These are phyloP conservation scores for Candida glaebosa DNA, from an alignment of 805 yeast genomes.

Conservation along the genomic window DNA sequence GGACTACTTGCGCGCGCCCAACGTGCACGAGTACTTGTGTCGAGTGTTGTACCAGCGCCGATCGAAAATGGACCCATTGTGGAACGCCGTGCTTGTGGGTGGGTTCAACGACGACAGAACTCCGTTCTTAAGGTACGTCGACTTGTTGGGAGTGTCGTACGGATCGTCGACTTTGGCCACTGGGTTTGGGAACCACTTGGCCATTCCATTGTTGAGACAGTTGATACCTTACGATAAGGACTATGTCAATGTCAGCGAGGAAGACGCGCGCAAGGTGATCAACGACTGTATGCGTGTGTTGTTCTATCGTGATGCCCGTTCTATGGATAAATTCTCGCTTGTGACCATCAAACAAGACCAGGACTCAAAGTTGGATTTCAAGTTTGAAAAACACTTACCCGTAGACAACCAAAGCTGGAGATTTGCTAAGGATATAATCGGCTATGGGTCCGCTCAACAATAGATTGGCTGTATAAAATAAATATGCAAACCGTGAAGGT, in stretches of 20 bases:
- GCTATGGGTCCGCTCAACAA: slow-evolving; percentile 75
- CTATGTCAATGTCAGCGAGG: slow-evolving; percentile 62
- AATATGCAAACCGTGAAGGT: background rate
- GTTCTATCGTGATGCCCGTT: slow-evolving; percentile 94
- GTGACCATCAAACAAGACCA: slow-evolving; percentile 57
- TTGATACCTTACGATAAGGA: slow-evolving; percentile 78
- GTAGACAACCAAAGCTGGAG: slow-evolving; percentile 83
- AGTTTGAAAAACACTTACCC: slow-evolving; percentile 60
- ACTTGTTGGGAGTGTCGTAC: slow-evolving; percentile 87
- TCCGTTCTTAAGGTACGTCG: slow-evolving; percentile 82
- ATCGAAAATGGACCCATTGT: slow-evolving; percentile 89
- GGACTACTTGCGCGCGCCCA: slow-evolving; percentile 68
- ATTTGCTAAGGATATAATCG: slow-evolving; percentile 83
- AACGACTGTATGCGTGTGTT: slow-evolving; percentile 89
- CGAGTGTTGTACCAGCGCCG: slow-evolving; percentile 84
- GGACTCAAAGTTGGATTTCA: slow-evolving; percentile 42
- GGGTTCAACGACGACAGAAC: slow-evolving; percentile 67
- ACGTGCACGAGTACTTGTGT: slow-evolving; percentile 83
- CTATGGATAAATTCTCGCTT: slow-evolving; percentile 78
- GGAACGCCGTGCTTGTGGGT: slow-evolving; percentile 92
- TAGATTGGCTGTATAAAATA: slow-evolving; percentile 12
- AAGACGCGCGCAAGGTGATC: slow-evolving; percentile 72
- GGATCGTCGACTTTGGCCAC: slow-evolving; percentile 88
- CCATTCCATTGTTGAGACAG: slow-evolving; percentile 85
- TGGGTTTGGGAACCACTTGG: slow-evolving; percentile 95